Conservation (phyloP, 1,284 basidiomycete genomes). For the Trametes pubescens region DNA sequence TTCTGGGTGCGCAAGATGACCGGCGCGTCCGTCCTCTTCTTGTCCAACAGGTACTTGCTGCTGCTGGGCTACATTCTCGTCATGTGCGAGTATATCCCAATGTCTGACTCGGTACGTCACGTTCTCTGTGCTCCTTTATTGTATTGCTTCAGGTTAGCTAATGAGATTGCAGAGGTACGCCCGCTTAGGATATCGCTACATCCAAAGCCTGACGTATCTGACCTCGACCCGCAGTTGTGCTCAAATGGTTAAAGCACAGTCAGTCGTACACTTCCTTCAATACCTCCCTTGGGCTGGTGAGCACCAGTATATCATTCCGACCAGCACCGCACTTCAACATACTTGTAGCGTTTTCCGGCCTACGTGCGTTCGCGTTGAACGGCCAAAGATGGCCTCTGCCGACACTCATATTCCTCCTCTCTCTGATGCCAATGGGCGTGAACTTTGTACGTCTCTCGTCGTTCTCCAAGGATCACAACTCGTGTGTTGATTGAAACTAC, state of each 20-base stretch:
- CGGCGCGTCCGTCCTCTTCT: constrained; percentile 26
- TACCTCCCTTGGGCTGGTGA: constrained; percentile 3
- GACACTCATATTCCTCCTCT: background rate
- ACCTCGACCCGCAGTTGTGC: background rate
- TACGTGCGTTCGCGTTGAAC: background rate
- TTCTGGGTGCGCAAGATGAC: constrained; percentile 24
- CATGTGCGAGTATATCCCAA: background rate
- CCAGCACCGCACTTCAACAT: background rate
- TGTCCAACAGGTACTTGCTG: constrained; percentile 27
- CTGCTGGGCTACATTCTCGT: constrained; percentile 12
- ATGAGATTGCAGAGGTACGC: too few relatives aligned
- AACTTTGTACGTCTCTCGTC: background rate
- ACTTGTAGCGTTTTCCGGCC: background rate
- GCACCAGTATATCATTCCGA: background rate
- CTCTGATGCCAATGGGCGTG: background rate
- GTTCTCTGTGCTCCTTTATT: too few relatives aligned
- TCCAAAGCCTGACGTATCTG: background rate
- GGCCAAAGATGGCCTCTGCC: background rate
- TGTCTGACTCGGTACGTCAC: constrained; percentile 10
- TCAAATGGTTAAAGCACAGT: background rate
- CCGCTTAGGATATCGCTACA: too few relatives aligned
- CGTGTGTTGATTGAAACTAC: background rate
- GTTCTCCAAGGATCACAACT: background rate
- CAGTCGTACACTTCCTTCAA: background rate
- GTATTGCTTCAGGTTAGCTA: too few relatives aligned